These are phyloP conservation scores for Cystofilobasidium macerans DNA, from an alignment of 768 basidiomycete species.

Conservation along the genomic window DNA sequence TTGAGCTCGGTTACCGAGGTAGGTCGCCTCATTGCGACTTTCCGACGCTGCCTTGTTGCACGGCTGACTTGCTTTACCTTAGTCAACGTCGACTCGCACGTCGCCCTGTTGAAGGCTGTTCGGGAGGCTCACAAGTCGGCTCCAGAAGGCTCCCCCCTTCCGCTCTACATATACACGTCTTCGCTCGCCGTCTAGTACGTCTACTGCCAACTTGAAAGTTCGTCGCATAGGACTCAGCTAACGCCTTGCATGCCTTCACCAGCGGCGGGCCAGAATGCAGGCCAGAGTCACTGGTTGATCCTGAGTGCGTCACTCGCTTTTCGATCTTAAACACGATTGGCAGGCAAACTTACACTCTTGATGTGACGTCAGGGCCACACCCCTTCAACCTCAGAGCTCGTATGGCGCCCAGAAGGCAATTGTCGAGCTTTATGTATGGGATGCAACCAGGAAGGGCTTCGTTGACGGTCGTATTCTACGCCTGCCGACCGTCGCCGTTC, in stretches of 20 bases:
- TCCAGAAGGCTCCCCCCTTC: constrained; percentile 28
- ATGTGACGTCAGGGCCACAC: constrained; percentile 28
- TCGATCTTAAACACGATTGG: too few relatives aligned
- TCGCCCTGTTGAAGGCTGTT: constrained; percentile 31
- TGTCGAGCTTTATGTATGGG: constrained; percentile 37
- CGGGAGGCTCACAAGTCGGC: constrained; percentile 30
- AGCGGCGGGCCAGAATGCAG: constrained; percentile 33
- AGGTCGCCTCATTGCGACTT: neutral
- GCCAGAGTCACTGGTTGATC: constrained; percentile 33
- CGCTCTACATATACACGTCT: constrained; percentile 35
- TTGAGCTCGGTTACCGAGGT: constrained; percentile 44
- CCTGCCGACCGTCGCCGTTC: constrained; percentile 37
- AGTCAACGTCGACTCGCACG: constrained; percentile 38
- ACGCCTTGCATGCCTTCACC: too few relatives aligned
- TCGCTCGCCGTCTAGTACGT: constrained; percentile 35
- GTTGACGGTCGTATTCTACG: constrained; percentile 35
- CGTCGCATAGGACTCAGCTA: too few relatives aligned
- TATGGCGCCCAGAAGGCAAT: constrained; percentile 38
- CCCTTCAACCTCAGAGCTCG: constrained; percentile 34
- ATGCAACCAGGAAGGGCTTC: constrained; percentile 37
- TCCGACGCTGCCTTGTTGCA: neutral
- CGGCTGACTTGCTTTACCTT: neutral
- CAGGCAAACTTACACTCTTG: too few relatives aligned
- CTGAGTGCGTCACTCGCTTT: constrained; percentile 24
- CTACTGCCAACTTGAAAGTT: neutral